These are phyloP conservation scores for Arthrobotrys conoides DNA, from an alignment of 2,329 filamentous ascomycete genomes.

Conservation along the genomic window DNA sequence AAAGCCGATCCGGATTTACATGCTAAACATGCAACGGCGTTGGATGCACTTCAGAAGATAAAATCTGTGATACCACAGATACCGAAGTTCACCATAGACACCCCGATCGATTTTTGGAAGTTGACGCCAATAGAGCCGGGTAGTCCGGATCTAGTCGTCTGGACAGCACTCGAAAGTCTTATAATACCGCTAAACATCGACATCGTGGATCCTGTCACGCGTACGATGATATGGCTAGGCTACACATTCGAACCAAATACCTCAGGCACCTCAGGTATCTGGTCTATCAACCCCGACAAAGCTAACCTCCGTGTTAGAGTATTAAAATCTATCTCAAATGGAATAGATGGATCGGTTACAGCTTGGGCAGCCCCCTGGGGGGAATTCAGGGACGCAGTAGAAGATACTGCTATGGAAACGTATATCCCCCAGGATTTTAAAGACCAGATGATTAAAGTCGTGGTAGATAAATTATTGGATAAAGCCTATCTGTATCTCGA, in stretches of 20 bases:
- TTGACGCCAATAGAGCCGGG: neutral
- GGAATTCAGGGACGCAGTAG: neutral
- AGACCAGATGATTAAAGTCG: neutral
- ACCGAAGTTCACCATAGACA: neutral
- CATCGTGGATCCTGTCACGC: neutral
- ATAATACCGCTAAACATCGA: neutral
- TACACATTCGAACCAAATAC: slow-evolving; percentile 5
- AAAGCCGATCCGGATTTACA: neutral
- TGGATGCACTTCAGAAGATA: neutral
- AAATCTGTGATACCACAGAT: neutral
- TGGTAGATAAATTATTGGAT: neutral
- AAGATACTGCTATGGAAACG: neutral
- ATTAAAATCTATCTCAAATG: neutral
- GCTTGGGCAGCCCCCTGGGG: neutral
- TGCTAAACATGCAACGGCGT: neutral
- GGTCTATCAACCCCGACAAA: neutral
- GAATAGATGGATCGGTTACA: neutral
- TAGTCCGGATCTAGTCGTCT: neutral
- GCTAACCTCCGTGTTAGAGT: neutral
- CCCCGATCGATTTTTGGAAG: slow-evolving; percentile 4
- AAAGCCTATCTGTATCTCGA: neutral
- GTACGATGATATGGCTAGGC: neutral
- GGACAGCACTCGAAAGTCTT: neutral
- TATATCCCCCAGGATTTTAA: neutral
- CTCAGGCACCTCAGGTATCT: neutral